Evolutionary conservation across 2,329 filamentous ascomycete species (phyloP).

Genomic region (Arthroderma uncinatum): DNA sequence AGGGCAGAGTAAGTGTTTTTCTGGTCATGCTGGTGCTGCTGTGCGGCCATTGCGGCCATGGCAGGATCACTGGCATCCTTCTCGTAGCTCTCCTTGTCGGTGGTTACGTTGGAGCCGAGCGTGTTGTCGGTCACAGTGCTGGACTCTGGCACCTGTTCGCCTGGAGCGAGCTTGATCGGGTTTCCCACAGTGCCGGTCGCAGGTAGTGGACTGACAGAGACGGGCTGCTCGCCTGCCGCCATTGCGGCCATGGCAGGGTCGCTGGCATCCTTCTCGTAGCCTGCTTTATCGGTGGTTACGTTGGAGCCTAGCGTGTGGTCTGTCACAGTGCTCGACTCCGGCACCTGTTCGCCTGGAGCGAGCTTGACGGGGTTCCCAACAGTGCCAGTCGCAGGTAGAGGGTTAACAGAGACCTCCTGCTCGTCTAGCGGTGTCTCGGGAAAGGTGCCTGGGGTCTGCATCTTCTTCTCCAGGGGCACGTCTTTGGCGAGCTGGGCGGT

Average conservation of each 20-base stretch:
- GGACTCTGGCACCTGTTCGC: slow-evolving; percentile 65
- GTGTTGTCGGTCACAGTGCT: slow-evolving; percentile 55
- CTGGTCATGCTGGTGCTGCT: slow-evolving; percentile 20
- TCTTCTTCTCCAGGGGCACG: slow-evolving; percentile 48
- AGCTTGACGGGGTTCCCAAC: slow-evolving; percentile 69
- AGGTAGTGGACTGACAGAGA: slow-evolving; percentile 47
- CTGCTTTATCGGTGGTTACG: slow-evolving; percentile 61
- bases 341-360: slow-evolving; percentile 69
- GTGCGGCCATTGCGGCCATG: slow-evolving; percentile 32
- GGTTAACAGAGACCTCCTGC: slow-evolving; percentile 38
- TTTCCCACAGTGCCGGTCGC: slow-evolving; percentile 56
- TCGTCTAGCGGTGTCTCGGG: slow-evolving; percentile 54
- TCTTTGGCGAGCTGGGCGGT: slow-evolving; percentile 58
- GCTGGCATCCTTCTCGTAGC: slow-evolving; percentile 66
- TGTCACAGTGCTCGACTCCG: slow-evolving; percentile 48
- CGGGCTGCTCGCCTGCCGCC: slow-evolving; percentile 31
- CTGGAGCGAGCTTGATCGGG: slow-evolving; percentile 66
- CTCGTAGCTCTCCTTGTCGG: slow-evolving; percentile 79
- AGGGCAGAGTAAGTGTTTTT: background rate
- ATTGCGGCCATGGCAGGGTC: slow-evolving; percentile 37
- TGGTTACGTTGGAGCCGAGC: slow-evolving; percentile 52
- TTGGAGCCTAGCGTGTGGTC: slow-evolving; percentile 57
- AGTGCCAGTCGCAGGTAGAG: slow-evolving; percentile 48
- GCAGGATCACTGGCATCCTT: slow-evolving; percentile 49
- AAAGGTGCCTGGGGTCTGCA: slow-evolving; percentile 52